Evolutionary conservation across 2,329 filamentous ascomycete genomes (phyloP), one percentile per base, ranked within the genome.

Genomic region (Alternaria alternata): DNA sequence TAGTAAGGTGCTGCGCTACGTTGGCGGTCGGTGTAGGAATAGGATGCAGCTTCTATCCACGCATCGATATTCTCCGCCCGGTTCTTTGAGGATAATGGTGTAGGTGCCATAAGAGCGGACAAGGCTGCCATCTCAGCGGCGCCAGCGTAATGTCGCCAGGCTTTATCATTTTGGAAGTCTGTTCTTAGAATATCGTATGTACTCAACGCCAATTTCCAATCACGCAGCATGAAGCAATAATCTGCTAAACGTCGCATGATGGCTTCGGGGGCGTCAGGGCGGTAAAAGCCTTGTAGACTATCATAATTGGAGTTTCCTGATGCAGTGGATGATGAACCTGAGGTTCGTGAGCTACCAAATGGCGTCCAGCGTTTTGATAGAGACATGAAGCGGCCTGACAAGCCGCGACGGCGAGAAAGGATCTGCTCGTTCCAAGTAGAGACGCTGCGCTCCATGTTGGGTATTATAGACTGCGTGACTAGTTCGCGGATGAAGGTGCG

Each of bases 381-480:
- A 9, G 91, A 96, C 84, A 97, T 93, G 78, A 99, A 94, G n/a
- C 93, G 88, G 11, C 96, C 96, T 56, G 91, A 91, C 48, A 99
- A 85, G 14, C 96, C 96, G 72, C 93, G 89, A 58, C 96, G 86
- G 59, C 92, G 87, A 12, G 96, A 97, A 16, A 94, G 94, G 26
- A 98, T 91, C 78, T 98, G 94, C 71, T 99, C 95, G 73, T 99
- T 99, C 96, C 95, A 99, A 5, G 93, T 85, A 6, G 93, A 90
- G 11, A 96, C 87, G 66, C 91, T 89, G 57, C 94, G 90, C 79
- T 99, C 95, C 96, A 99, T 99, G 41, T 92, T 94, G 1, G 96
- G 95, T 57, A 99, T 86, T 53, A 99, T 89, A 1, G 94, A 98
- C 76, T 98, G 94, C 1, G 91, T 95, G 7, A 97, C 92, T 84